phyloP scores from a whole-genome alignment of 2,329 filamentous ascomycete species.

The Pezicula radicicola region DNA sequence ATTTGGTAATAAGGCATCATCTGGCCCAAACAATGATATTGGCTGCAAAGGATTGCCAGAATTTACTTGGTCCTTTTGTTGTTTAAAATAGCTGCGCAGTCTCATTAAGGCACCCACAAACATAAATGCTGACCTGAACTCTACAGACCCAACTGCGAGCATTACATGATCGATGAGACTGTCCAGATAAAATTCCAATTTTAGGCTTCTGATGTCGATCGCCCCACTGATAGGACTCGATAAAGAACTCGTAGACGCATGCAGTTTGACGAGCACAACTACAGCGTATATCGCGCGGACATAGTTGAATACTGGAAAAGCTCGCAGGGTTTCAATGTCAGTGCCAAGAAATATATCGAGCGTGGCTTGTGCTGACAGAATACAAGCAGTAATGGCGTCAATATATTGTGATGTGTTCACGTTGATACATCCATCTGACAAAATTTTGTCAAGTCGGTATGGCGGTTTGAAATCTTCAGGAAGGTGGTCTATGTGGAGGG shows the following conservation, averaged over 20 bases:
- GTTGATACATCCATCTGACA: slow-evolving; percentile 12
- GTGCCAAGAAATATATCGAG: slow-evolving; percentile 45
- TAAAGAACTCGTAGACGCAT: slow-evolving; percentile 55
- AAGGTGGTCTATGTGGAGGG: slow-evolving; percentile 50
- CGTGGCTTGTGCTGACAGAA: slow-evolving; percentile 45
- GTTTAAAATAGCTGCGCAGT: slow-evolving; percentile 62
- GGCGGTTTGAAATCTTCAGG: slow-evolving; percentile 41
- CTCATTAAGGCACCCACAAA: slow-evolving; percentile 66
- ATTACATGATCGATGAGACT: slow-evolving; percentile 65
- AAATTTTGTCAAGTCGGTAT: slow-evolving; percentile 18
- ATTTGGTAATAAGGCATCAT: background rate
- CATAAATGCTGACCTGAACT: slow-evolving; percentile 62
- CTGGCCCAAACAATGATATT: background rate
- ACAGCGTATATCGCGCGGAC: slow-evolving; percentile 49
- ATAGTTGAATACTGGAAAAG: slow-evolving; percentile 44
- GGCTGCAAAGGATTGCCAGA: slow-evolving; percentile 6
- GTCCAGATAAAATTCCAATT: slow-evolving; percentile 61
- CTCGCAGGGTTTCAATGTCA: slow-evolving; percentile 37
- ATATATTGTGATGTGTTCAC: slow-evolving; percentile 39
- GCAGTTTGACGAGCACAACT: slow-evolving; percentile 53
- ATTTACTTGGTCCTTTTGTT: slow-evolving; percentile 36
- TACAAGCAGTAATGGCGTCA: slow-evolving; percentile 44
- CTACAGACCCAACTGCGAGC: slow-evolving; percentile 56
- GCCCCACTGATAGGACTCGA: slow-evolving; percentile 62
- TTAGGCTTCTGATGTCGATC: slow-evolving; percentile 61